These are phyloP conservation scores for Tympanopsis confertula DNA, from an alignment of 2,329 filamentous ascomycete genomes.

Conservation along the genomic window DNA sequence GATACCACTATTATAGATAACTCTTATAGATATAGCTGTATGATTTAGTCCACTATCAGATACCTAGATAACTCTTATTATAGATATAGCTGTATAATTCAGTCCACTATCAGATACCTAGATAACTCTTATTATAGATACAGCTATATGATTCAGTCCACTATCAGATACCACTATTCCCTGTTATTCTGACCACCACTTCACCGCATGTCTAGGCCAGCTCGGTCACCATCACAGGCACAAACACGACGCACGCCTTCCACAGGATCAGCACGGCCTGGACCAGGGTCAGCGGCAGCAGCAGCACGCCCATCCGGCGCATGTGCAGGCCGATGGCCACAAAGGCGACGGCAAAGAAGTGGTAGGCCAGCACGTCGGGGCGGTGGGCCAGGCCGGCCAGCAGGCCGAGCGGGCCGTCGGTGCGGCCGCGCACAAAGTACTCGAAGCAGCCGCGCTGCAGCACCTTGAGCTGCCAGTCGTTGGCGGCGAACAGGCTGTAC, in stretches of 20 bases:
- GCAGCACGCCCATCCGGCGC: constrained; percentile 18
- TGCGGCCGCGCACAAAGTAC: constrained; percentile 72
- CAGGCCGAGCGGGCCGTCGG: constrained; percentile 70
- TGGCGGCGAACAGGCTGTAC: constrained; percentile 80
- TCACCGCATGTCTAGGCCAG: no score
- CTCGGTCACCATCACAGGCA: constrained; percentile 71
- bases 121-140: no score
- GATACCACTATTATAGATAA: no score
- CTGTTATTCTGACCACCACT: no score
- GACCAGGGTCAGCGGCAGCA: constrained; percentile 50
- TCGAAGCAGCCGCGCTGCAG: constrained; percentile 84
- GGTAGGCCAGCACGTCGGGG: constrained; percentile 70
- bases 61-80: no score
- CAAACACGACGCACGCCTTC: constrained; percentile 71
- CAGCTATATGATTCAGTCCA: no score
- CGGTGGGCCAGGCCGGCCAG: constrained; percentile 70
- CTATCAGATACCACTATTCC: no score
- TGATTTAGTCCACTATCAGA: no score
- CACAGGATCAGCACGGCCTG: constrained; percentile 62
- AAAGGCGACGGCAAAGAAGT: constrained; percentile 91
- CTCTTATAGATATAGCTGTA: no score
- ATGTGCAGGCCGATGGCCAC: constrained; percentile 64
- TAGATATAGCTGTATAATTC: no score
- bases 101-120: no score
- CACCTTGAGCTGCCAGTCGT: constrained; percentile 64